A percentile compares a stretch with the other conserved stretches of the same genome.
phyloP scores from a whole-genome alignment of 2,329 filamentous ascomycete species.

The Penicillium sp. region DNA sequence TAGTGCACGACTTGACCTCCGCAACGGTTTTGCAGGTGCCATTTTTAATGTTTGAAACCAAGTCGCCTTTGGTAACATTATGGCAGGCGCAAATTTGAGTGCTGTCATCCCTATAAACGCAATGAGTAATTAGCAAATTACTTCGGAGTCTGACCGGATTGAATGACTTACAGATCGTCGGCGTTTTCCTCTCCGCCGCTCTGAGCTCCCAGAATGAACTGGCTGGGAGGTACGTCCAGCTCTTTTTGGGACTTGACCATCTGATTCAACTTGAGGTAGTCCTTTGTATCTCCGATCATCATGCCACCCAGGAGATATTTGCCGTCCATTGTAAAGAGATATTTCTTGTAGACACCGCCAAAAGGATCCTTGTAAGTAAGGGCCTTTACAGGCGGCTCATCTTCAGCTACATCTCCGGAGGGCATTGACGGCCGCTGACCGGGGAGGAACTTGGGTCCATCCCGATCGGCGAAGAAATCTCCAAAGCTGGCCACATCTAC shows the following conservation, averaged over 20 bases:
- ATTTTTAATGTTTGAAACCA: slow-evolving; percentile 63
- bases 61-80: slow-evolving; percentile 78
- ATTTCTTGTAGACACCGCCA: slow-evolving; percentile 83
- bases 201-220: slow-evolving; percentile 72
- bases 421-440: slow-evolving; percentile 37
- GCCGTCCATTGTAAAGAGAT: slow-evolving; percentile 78
- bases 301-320: slow-evolving; percentile 89
- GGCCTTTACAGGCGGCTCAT: slow-evolving; percentile 60
- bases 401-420: slow-evolving; percentile 36
- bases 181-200: slow-evolving; percentile 64
- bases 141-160: no score
- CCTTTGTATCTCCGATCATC: slow-evolving; percentile 90
- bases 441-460: slow-evolving; percentile 67
- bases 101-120: slow-evolving; percentile 59
- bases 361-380: slow-evolving; percentile 86
- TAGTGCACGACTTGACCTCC: slow-evolving; percentile 84
- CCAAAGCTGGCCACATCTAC: slow-evolving; percentile 90
- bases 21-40: slow-evolving; percentile 72
- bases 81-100: slow-evolving; percentile 88
- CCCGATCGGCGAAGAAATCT: slow-evolving; percentile 82
- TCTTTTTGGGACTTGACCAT: slow-evolving; percentile 76
- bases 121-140: no score
- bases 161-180: slow-evolving; percentile 55
- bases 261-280: slow-evolving; percentile 81
- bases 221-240: slow-evolving; percentile 66